Evolutionary conservation across 306 rosid species (phyloP), one percentile per base, ranked within the genome.

Genomic region (Ceratonia siliqua): DNA sequence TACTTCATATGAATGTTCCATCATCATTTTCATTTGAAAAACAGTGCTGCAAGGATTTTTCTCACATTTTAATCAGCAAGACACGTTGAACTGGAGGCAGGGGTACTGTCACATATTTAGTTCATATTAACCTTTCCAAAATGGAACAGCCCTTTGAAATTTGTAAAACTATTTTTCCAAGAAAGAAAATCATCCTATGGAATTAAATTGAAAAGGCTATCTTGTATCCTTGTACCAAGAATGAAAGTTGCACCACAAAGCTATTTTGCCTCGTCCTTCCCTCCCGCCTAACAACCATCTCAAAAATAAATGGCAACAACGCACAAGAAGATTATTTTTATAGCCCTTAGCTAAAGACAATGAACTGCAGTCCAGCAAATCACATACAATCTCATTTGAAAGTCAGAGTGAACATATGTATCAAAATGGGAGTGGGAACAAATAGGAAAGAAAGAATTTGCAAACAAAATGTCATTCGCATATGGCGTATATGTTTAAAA

Each of bases 91-190:
- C 71, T 69, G 35, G 32, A 68, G 57, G 41, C 4, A 57, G 42
- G 15, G 24, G 45, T 54, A 48, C 25, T 17, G 25, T 36, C 12
- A 68, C 14, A 68, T 5, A 22, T 11, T 18, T 36, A 59, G 6
- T 35, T 30, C 42, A 20, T 5, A 42, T 21, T 43, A 42, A 2
- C 38, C n/a, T n/a, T 55, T 56, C 33, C 58, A 67, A 33, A 35
- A 57, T 48, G 39, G 63, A 57, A 48, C 15, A 50, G 55, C 63
- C 9, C 43, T 30, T 24, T 33, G 62, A 58, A 68, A 21, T 56
- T 57, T 48, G 71, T 27, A 39, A 59, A 18, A 43, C 17, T 24
- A 38, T 35, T 33, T 33, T 49, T 13, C 57, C 82, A 62, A 70
- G 15, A 41, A 32, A 12, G 11, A 32, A 62, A 38, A 2, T 25